Conservation (phyloP, 2,329 filamentous ascomycete species). For the Ascochyta lentis region DNA sequence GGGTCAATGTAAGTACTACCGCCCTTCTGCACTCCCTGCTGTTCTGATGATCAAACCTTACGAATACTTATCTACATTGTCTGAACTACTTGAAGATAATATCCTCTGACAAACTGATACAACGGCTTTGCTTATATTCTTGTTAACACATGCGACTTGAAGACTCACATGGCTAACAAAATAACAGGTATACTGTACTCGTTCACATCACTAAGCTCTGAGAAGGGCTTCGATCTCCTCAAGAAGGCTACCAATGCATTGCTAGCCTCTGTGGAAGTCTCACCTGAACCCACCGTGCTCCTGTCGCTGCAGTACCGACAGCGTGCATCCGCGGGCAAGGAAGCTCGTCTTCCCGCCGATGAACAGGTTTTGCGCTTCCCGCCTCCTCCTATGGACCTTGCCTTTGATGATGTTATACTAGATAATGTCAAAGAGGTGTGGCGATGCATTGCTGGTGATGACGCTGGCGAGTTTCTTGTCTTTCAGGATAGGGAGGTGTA, state of each 20-base stretch:
- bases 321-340: conserved; percentile 27
- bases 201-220: conserved; percentile 51
- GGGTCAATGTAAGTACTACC: conserved; percentile 80
- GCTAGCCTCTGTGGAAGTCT: conserved; percentile 46
- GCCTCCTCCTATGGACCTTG: conserved; percentile 67
- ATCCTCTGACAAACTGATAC: conserved; percentile 88
- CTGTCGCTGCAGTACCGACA: conserved; percentile 64
- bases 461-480: conserved; percentile 70
- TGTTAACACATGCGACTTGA: conserved; percentile 5
- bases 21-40: conserved; percentile 31
- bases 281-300: conserved; percentile 51
- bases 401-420: conserved; percentile 75
- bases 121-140: conserved; percentile 45
- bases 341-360: conserved; percentile 40
- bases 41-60: conserved; percentile 82
- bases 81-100: conserved; percentile 90
- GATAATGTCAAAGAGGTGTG: conserved; percentile 73
- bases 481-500: conserved; percentile 80
- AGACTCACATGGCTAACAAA: conserved; percentile 44
- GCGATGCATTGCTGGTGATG: conserved; percentile 65
- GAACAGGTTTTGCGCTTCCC: conserved; percentile 64
- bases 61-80: conserved; percentile 99
- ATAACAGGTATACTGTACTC: conserved; percentile 65
- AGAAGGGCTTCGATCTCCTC: conserved; percentile 45
- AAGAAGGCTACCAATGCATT: conserved; percentile 53